Base-by-base conservation (phyloP, 176 grass and related monocot species). In the Hordeum marinum region DNA sequence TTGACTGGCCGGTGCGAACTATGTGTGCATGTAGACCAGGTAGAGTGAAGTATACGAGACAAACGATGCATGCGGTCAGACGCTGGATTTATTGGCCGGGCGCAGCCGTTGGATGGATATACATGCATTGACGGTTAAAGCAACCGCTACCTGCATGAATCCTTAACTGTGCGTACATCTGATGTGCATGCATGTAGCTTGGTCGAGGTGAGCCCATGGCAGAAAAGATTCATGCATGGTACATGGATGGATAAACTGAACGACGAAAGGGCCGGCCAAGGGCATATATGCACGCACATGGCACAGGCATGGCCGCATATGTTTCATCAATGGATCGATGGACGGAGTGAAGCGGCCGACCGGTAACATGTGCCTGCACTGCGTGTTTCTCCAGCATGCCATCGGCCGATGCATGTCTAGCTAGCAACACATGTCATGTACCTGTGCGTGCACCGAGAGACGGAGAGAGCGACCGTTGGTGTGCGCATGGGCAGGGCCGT, bases 1-100 rank as follows among this genome's bases (percentile, higher is more conserved):
- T 75, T 75, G 72, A 75, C 72, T 75, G 72, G 72, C 72, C 72
- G 72, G 72, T 75, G 71, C 42, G 13, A 48, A 26, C 10, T 23
- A 40, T 68, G 13, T 42, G 26, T 27, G 41, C 40, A 73, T 11
- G 72, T 4, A 52, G 45, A 75, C 25, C 41, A 72, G 12, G 41
- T 25, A 8, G n/a, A 8, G 23, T 75, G 72, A 75, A 75, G 42
- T 74, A 74, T 7, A 31, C 25, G 13, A 50, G 72, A 75, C 72
- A 75, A 75, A 20, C 24, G 13, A 20, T 27, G 20, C 20, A 70
- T 70, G 20, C 18, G 9, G 34, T 20, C 21, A 40, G 36, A 70
- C 23, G 35, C 35, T 24, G 48, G 40, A 73, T 73, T 73, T 27
- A 73, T 73, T 73, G 48, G 48, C 15, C 13, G 17, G 46, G 70